phyloP scores from a whole-genome alignment of 192 early-diverging fungal genomes.

The Coemansia sp. region DNA sequence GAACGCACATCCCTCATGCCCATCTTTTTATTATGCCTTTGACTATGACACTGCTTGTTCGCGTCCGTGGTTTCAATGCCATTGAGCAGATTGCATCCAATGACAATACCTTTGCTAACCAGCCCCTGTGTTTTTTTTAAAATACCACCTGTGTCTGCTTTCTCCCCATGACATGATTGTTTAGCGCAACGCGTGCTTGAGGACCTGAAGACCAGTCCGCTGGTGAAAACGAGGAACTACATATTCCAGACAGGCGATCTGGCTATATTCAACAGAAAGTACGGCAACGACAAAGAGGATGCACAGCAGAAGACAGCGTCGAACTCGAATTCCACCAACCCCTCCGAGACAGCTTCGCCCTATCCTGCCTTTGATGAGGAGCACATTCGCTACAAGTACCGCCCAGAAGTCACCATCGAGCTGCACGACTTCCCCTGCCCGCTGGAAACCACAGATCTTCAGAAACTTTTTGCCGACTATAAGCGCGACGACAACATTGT shows the following conservation, averaged over 20 bases:
- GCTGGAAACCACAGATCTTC: slow-evolving; percentile 52
- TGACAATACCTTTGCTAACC: not conserved
- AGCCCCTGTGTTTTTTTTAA: not conserved
- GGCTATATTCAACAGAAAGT: slow-evolving; percentile 53
- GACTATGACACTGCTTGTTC: not conserved
- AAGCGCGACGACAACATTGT: slow-evolving; percentile 56
- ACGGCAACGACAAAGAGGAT: slow-evolving; percentile 19
- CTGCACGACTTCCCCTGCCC: slow-evolving; percentile 54
- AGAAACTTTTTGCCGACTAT: slow-evolving; percentile 43
- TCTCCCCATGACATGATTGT: not conserved
- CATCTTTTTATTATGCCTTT: too few species aligned
- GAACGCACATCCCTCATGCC: not conserved
- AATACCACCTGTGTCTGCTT: not conserved
- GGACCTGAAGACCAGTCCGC: slow-evolving; percentile 41
- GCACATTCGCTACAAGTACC: slow-evolving; percentile 56
- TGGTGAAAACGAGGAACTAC: slow-evolving; percentile 48
- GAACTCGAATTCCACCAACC: slow-evolving; percentile 15
- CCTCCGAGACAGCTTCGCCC: slow-evolving; percentile 41
- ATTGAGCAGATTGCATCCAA: not conserved
- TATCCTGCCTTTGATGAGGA: slow-evolving; percentile 51
- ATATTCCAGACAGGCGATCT: slow-evolving; percentile 42
- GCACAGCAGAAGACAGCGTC: slow-evolving; percentile 12
- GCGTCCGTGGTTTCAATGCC: not conserved
- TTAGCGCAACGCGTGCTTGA: slow-evolving; percentile 53
- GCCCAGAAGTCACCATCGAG: slow-evolving; percentile 55